Evolutionary conservation across 192 early-diverging fungal species (phyloP), one percentile per base, ranked within the genome.

Genomic region (Gonapodya sp.): DNA sequence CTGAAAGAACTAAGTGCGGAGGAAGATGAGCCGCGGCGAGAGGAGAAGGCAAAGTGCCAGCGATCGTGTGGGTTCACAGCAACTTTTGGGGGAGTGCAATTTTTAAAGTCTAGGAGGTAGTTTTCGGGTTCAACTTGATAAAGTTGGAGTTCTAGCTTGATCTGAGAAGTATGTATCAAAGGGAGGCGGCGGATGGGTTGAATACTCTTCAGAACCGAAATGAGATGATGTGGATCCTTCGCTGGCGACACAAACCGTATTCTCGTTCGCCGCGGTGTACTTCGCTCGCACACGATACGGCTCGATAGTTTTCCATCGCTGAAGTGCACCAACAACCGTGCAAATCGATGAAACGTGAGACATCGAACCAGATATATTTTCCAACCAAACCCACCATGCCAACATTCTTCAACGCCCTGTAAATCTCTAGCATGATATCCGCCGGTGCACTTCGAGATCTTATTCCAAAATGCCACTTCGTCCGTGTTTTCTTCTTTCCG

Each of bases 401-500:
- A 37, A 95, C 87, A 85, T 94, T 96, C 79, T 92, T 91, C 78
- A 99, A 86, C 0, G 97, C 95, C 18, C 93, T 90, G 86, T 95
- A 99, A 8, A 99, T 96, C 83, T 99, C 98, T 1, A 94, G 88
- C 98, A 99, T 98, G 24, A 99, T 96, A 83, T 98, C 97, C 36
- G 89, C 88, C 0, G 98, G 96, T 33, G 94, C 93, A 81, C 92
- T 94, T 79, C 93, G 89, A 31, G 94, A 95, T 77, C 98, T 91
- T 81, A 99, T 98, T 31, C 98, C 98, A 89, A 97, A 98, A 86
- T 99, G 97, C 98, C 98, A 99, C 84, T 93, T 94, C 1, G 94
- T 92, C 73, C 94, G 86, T 1, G 88, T 85, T 73, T 87, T 90
- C 77, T 36, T 79, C 46, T 36, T 87, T 81, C 81, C 84, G 73